These are phyloP conservation scores for Daldinia eschscholtzii DNA, from an alignment of 2,329 filamentous ascomycete species.

Conservation along the genomic window DNA sequence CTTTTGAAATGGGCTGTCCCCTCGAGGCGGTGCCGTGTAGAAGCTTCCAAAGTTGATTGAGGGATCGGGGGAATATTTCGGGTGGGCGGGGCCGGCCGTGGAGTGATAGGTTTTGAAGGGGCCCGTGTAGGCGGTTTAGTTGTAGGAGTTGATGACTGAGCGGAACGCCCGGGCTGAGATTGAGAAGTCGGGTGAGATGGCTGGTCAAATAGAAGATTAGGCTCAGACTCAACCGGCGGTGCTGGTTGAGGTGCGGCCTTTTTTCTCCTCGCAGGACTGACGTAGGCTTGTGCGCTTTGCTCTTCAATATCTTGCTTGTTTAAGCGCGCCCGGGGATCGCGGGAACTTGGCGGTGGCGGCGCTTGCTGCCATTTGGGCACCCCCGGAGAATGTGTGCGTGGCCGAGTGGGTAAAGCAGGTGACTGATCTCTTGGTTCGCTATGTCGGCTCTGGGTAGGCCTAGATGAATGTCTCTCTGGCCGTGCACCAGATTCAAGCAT, in stretches of 20 bases:
- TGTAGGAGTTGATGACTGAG: constrained; percentile 54
- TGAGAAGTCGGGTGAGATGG: constrained; percentile 52
- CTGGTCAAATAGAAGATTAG: constrained; percentile 74
- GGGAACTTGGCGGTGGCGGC: constrained; percentile 55
- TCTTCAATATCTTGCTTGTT: constrained; percentile 82
- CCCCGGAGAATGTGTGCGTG: constrained; percentile 59
- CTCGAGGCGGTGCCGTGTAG: constrained; percentile 80
- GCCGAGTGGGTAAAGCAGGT: constrained; percentile 60
- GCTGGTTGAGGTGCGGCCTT: constrained; percentile 68
- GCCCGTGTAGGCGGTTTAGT: constrained; percentile 57
- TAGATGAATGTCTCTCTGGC: constrained; percentile 61
- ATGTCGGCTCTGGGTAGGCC: constrained; percentile 47
- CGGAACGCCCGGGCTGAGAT: constrained; percentile 39
- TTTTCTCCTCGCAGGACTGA: constrained; percentile 86
- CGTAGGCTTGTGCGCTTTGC: constrained; percentile 83
- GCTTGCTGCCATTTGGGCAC: constrained; percentile 72
- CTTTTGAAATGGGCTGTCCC: constrained; percentile 93
- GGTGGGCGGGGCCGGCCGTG: constrained; percentile 61
- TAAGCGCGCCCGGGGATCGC: constrained; percentile 71
- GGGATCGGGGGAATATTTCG: constrained; percentile 75
- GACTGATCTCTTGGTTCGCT: constrained; percentile 61
- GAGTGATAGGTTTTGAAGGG: constrained; percentile 59
- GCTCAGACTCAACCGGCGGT: constrained; percentile 61
- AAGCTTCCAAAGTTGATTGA: constrained; percentile 76
- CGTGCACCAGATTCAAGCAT: constrained; percentile 78